Conservation (phyloP, 2,329 filamentous ascomycete species). For the Trichoderma koningii region DNA sequence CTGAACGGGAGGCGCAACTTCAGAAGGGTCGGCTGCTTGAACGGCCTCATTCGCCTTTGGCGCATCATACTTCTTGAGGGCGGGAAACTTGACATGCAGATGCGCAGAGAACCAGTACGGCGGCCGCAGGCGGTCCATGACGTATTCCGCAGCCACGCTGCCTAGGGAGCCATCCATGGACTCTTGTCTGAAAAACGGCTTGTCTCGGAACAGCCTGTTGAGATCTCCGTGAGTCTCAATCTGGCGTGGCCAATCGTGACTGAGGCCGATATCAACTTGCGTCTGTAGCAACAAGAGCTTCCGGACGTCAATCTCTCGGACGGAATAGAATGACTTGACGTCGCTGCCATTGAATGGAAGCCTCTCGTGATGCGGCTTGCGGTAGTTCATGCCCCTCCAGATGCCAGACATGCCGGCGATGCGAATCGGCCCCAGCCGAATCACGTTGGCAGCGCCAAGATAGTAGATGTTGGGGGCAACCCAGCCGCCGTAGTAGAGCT, state of each 20-base stretch:
- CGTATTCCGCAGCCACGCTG: conserved; percentile 74
- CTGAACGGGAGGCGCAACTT: conserved; percentile 25
- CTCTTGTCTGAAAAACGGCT: conserved; percentile 75
- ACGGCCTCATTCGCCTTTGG: conserved; percentile 31
- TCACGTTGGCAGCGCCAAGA: conserved; percentile 85
- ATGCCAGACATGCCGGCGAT: conserved; percentile 93
- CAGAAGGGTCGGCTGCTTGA: conserved; percentile 26
- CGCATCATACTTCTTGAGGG: conserved; percentile 60
- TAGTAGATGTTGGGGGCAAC: conserved; percentile 97
- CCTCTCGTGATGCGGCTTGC: conserved; percentile 78
- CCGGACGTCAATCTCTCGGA: conserved; percentile 85
- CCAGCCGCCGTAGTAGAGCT: conserved; percentile 96
- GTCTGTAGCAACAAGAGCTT: conserved; percentile 83
- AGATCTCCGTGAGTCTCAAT: conserved; percentile 79
- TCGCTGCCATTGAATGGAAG: conserved; percentile 80
- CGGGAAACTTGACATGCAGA: conserved; percentile 84
- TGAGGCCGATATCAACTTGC: conserved; percentile 87
- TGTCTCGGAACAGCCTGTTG: conserved; percentile 67
- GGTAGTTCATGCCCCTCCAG: conserved; percentile 89
- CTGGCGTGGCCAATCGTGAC: conserved; percentile 90
- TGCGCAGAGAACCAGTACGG: conserved; percentile 93
- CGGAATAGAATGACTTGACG: conserved; percentile 81
- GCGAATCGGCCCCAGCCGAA: conserved; percentile 79
- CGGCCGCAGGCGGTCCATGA: conserved; percentile 80
- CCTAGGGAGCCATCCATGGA: conserved; percentile 75